Conservation (phyloP, 116 monocot genomes). For the Papilionanthe hybrid region DNA sequence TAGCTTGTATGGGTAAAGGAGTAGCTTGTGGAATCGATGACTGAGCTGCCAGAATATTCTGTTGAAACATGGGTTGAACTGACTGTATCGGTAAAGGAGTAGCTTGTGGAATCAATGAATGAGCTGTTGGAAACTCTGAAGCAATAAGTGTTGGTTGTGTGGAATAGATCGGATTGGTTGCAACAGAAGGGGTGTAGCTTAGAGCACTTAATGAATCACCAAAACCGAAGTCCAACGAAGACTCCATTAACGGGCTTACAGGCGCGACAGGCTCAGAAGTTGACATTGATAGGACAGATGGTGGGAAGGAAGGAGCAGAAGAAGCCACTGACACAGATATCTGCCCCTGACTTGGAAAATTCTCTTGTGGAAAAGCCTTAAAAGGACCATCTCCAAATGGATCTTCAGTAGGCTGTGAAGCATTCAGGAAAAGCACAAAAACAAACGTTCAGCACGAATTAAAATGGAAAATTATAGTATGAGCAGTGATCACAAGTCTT, state of each 20-base stretch:
- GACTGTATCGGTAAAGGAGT: too few relatives aligned
- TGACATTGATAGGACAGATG: conserved; percentile 12
- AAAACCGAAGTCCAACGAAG: conserved; percentile 45
- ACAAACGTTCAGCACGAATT: neutral
- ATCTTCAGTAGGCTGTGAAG: conserved; percentile 49
- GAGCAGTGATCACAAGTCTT: neutral
- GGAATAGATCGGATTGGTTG: conserved; percentile 23
- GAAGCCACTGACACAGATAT: conserved; percentile 7
- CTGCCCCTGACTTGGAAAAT: conserved; percentile 26
- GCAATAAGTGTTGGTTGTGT: conserved; percentile 9
- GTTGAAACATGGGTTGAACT: conserved; percentile 9
- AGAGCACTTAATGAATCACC: conserved; percentile 51
- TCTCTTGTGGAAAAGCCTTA: conserved; percentile 47
- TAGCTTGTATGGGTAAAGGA: neutral
- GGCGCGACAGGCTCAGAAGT: conserved; percentile 12
- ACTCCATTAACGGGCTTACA: conserved; percentile 10
- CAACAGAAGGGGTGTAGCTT: conserved; percentile 24
- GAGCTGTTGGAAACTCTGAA: conserved; percentile 16
- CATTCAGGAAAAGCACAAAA: neutral
- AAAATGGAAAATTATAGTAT: neutral
- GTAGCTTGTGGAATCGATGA: conserved; percentile 1
- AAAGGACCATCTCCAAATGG: conserved; percentile 87
- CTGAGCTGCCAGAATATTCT: conserved; percentile 9
- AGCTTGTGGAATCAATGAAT: conserved; percentile 7
- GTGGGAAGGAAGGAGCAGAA: conserved; percentile 26